Base-by-base conservation (phyloP, 1,139 yeast species). In the Yarrowia galli region DNA sequence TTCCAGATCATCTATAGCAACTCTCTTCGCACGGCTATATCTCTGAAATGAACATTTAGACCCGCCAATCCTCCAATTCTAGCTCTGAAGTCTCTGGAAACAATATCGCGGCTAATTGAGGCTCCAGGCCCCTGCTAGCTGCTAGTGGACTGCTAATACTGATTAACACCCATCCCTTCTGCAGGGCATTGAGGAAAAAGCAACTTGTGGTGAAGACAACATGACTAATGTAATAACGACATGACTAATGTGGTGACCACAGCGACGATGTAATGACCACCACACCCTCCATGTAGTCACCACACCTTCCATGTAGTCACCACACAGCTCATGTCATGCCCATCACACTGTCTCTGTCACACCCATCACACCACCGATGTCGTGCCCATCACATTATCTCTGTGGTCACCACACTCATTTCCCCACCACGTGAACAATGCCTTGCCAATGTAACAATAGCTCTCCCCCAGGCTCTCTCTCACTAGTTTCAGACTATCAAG, bases 51-150 rank as follows among this genome's bases (percentile, higher is more conserved):
- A n/a, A n/a, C n/a, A n/a, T 12, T 18, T 32, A 32, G 36, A 9
- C 13, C 36, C 12, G 8, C 38, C 10, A 15, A 13, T 8, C 18
- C n/a, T 5, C 40, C 4, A 6, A 13, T 12, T 36, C 18, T 15
- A 16, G 40, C 18, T n/a, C n/a, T n/a, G n/a, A n/a, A n/a, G n/a
- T n/a, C n/a, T n/a, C n/a, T 6, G 16, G n/a, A 13, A 36, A 36
- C 45, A 7, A n/a, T 18, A 8, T 43, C 28, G 48, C 48, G 48
- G 48, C 48, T 43, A 43, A 15, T 2, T 6, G 16, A 9, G 32
- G n/a, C n/a, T 10, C 32, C 32, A 22, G 18, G 45, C 45, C 22
- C 45, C 45, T 42, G 45, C 45, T 42, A 42, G 45, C 45, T 42
- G 45, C 45, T 42, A 42, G 45, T 20, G 15, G 22, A 18, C 13